phyloP scores from a whole-genome alignment of 768 basidiomycete genomes.

The Leccinum pellstonianum region DNA sequence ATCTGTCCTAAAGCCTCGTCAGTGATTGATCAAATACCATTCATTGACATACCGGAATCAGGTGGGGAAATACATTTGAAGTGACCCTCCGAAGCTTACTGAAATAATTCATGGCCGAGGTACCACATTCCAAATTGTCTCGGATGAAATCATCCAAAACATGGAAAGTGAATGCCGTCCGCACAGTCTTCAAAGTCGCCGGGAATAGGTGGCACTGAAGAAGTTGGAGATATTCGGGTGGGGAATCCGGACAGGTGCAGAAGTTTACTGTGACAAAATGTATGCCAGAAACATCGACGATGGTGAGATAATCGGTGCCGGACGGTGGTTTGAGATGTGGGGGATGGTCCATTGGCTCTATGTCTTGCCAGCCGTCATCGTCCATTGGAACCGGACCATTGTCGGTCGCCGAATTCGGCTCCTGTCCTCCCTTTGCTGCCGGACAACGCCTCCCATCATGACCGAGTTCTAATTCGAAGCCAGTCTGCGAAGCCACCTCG shows the following conservation, averaged over 20 bases:
- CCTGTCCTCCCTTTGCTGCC: neutral
- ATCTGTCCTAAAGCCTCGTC: slow-evolving; percentile 9
- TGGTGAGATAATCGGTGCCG: neutral
- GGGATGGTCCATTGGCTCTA: neutral
- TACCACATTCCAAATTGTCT: slow-evolving; percentile 21
- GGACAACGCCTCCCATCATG: neutral
- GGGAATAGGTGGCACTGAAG: neutral
- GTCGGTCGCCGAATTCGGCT: neutral
- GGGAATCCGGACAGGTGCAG: neutral
- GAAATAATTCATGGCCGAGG: slow-evolving; percentile 1
- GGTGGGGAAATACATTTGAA: neutral
- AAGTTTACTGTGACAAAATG: neutral
- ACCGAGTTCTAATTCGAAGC: neutral
- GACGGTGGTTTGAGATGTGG: neutral
- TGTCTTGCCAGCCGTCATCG: neutral
- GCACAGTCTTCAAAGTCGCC: neutral
- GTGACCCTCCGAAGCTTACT: slow-evolving; percentile 1
- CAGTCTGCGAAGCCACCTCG: neutral
- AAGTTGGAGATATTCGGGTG: neutral
- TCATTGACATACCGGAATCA: neutral
- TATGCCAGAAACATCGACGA: neutral
- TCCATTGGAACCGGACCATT: neutral
- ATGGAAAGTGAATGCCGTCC: too few relatives aligned
- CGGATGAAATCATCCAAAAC: neutral
- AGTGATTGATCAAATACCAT: neutral